Evolutionary conservation across 2,329 filamentous ascomycete genomes (phyloP).

Genomic region (Sclerotinia minor): DNA sequence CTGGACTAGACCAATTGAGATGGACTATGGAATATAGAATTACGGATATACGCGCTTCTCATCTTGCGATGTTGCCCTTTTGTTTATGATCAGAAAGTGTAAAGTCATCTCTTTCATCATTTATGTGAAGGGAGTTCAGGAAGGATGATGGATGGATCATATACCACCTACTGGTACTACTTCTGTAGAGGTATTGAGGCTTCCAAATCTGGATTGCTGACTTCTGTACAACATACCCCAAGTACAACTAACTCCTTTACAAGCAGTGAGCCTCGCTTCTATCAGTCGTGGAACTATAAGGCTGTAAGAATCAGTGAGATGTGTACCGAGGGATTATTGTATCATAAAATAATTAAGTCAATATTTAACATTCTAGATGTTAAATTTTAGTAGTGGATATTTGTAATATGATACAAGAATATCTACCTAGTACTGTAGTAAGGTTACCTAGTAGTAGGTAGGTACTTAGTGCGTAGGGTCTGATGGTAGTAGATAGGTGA

Average conservation of each 20-base stretch:
- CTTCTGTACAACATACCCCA: not conserved
- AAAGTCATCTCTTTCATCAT: not conserved
- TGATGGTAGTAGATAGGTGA: not conserved
- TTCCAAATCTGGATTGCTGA: not conserved
- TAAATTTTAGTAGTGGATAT: not conserved
- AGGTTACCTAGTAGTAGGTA: no score
- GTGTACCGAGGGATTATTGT: not conserved
- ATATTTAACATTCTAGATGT: not conserved
- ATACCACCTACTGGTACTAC: not conserved
- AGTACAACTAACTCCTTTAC: not conserved
- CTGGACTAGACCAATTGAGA: not conserved
- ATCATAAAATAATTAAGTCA: not conserved
- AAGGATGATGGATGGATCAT: not conserved
- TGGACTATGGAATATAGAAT: not conserved
- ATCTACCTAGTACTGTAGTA: no score
- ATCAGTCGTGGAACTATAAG: not conserved
- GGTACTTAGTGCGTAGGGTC: no score
- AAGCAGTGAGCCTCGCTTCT: not conserved
- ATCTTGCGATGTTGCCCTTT: not conserved
- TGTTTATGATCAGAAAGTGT: not conserved
- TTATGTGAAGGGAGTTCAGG: no score
- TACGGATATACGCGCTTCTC: not conserved
- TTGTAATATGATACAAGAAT: not conserved
- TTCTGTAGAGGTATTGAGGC: not conserved
- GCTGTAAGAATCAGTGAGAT: not conserved